phyloP scores from a whole-genome alignment of 257 asterid species.

The Solanum sitiens region DNA sequence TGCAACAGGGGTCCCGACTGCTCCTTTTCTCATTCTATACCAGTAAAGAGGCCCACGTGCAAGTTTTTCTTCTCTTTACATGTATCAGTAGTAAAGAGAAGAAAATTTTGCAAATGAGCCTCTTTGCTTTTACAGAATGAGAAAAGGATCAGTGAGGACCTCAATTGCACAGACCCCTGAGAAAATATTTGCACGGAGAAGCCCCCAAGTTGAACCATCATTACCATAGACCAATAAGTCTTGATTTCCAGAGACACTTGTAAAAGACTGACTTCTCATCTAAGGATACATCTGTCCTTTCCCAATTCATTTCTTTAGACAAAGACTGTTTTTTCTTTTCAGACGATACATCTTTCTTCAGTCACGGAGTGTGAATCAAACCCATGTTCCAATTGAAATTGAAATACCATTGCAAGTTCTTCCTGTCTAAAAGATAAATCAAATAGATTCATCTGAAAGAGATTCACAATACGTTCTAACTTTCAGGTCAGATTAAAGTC shows the following conservation, averaged over 20 bases:
- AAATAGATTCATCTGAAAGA: background rate
- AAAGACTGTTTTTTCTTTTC: background rate
- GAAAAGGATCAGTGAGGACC: slow-evolving; percentile 66
- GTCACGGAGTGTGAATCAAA: background rate
- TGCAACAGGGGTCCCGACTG: slow-evolving; percentile 32
- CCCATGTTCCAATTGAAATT: background rate
- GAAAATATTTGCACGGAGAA: slow-evolving; percentile 54
- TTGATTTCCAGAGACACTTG: slow-evolving; percentile 25
- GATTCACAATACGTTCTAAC: background rate
- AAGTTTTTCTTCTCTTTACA: background rate
- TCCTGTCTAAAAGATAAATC: background rate
- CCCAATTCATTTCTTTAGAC: background rate
- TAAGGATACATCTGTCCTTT: slow-evolving; percentile 3
- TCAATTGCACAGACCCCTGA: slow-evolving; percentile 61
- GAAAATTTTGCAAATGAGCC: slow-evolving; percentile 64
- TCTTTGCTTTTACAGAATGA: slow-evolving; percentile 59
- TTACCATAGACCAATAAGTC: slow-evolving; percentile 2
- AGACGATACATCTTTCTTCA: background rate
- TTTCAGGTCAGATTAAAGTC: background rate
- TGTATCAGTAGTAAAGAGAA: slow-evolving; percentile 37
- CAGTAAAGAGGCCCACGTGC: background rate
- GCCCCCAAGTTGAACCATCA: slow-evolving; percentile 16
- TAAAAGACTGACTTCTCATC: slow-evolving; percentile 55
- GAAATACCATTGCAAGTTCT: background rate
- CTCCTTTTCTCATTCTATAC: background rate